A percentile compares a stretch with the other conserved stretches of the same genome.
Conservation (phyloP, 164 flowering plant genomes). For the Kalanchoe fedtschenkoi region DNA sequence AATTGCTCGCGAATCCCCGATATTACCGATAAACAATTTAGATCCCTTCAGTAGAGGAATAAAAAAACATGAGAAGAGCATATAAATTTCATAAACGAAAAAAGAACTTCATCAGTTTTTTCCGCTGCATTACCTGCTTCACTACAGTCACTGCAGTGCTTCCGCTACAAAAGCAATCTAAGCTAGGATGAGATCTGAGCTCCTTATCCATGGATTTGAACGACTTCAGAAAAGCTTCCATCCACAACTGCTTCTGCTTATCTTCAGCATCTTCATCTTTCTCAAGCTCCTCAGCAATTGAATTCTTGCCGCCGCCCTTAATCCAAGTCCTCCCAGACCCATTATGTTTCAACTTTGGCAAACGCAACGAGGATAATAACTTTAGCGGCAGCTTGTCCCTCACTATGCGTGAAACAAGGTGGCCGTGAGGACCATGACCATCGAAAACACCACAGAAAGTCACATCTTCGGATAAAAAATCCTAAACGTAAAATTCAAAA, state of each 20-base stretch:
- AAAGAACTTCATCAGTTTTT: neutral
- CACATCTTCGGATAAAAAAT: conserved; percentile 62
- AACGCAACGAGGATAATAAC: conserved; percentile 38
- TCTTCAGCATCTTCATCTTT: conserved; percentile 38
- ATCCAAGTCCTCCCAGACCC: conserved; percentile 28
- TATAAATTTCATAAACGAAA: too few relatives aligned
- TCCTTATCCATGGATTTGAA: conserved; percentile 90
- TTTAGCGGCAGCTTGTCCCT: conserved; percentile 71
- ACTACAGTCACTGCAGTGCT: conserved; percentile 84
- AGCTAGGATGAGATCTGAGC: conserved; percentile 53
- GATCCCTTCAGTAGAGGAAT: conserved; percentile 37
- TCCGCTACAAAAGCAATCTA: conserved; percentile 94
- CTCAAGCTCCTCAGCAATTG: conserved; percentile 27
- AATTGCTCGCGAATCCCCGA: conserved; percentile 95
- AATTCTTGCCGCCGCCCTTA: conserved; percentile 22
- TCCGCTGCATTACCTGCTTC: conserved; percentile 52
- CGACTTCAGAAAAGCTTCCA: conserved; percentile 65
- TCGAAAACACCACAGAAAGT: conserved; percentile 87
- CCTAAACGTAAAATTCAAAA: conserved; percentile 33
- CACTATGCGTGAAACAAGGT: conserved; percentile 81
- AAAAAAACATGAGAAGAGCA: neutral
- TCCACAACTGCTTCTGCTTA: conserved; percentile 40
- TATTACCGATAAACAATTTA: conserved; percentile 71
- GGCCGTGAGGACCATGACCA: conserved; percentile 96
- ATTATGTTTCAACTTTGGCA: conserved; percentile 29